Evolutionary conservation across 331 rosid species (phyloP).

Genomic region (Quercus tomentella): DNA sequence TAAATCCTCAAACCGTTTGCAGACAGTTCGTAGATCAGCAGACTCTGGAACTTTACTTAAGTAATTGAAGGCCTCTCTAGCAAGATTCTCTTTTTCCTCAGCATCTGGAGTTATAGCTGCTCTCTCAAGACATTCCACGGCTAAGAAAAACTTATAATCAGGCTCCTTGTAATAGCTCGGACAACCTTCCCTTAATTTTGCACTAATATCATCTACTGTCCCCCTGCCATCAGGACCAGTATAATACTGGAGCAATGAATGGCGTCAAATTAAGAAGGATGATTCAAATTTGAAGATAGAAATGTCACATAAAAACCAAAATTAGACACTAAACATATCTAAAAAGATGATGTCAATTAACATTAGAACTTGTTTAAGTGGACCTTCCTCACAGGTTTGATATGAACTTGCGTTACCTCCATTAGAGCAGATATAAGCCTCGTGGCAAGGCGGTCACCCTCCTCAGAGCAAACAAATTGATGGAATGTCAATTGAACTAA

Average conservation of each 20-base stretch:
- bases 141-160: slow-evolving; percentile 91
- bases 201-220: slow-evolving; percentile 91
- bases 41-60: slow-evolving; percentile 94
- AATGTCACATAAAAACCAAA: slow-evolving; percentile 10
- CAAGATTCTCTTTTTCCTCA: slow-evolving; percentile 75
- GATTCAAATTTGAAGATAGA: slow-evolving; percentile 11
- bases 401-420: slow-evolving; percentile 73
- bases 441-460: slow-evolving; percentile 86
- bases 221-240: slow-evolving; percentile 99
- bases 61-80: slow-evolving; percentile 81
- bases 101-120: slow-evolving; percentile 76
- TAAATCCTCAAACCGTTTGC: slow-evolving; percentile 94
- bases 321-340: neutral
- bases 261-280: slow-evolving; percentile 17
- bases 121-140: slow-evolving; percentile 95
- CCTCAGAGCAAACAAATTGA: slow-evolving; percentile 92
- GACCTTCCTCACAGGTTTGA: slow-evolving; percentile 18
- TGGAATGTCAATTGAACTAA: slow-evolving; percentile 82
- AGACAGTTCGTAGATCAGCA: slow-evolving; percentile 84
- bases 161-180: slow-evolving; percentile 98
- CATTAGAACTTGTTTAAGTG: neutral
- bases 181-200: slow-evolving; percentile 87
- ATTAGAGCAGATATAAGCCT: slow-evolving; percentile 82
- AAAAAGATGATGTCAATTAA: neutral
- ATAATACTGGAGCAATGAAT: slow-evolving; percentile 59